phyloP scores from a whole-genome alignment of 148 eudicot genomes.

The Vaccinium myrtillus region DNA sequence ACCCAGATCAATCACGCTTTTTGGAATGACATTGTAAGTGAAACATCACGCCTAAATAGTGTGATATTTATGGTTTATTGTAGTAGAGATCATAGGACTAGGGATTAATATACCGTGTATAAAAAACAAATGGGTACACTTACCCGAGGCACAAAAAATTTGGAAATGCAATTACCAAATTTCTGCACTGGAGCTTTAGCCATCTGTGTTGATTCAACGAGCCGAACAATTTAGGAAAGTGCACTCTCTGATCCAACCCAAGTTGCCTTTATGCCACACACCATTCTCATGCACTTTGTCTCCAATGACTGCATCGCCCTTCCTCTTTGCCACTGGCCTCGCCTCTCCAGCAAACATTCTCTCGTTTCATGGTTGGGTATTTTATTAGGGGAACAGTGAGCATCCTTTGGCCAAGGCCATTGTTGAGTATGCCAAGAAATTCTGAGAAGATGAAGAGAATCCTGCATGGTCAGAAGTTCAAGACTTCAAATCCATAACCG shows the following conservation, averaged over 20 bases:
- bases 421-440: neutral
- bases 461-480: neutral
- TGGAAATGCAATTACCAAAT: conserved; percentile 89
- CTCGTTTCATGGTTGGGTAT: conserved; percentile 66
- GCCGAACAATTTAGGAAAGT: conserved; percentile 83
- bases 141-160: conserved; percentile 84
- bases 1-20: too few species aligned
- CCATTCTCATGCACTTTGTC: conserved; percentile 93
- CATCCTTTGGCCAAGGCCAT: neutral
- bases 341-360: conserved; percentile 97
- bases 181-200: conserved; percentile 98
- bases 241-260: conserved; percentile 94
- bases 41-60: too few species aligned
- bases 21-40: too few species aligned
- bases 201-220: conserved; percentile 98
- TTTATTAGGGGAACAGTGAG: neutral
- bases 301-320: conserved; percentile 84
- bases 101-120: too few species aligned
- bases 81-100: too few species aligned
- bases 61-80: too few species aligned
- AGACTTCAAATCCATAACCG: neutral
- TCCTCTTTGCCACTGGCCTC: conserved; percentile 77
- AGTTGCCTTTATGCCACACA: conserved; percentile 75
- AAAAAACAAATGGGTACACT: conserved; percentile 13
- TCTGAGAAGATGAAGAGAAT: neutral